These are phyloP conservation scores for Iris pallida DNA, from an alignment of 116 monocot species.

Conservation along the genomic window DNA sequence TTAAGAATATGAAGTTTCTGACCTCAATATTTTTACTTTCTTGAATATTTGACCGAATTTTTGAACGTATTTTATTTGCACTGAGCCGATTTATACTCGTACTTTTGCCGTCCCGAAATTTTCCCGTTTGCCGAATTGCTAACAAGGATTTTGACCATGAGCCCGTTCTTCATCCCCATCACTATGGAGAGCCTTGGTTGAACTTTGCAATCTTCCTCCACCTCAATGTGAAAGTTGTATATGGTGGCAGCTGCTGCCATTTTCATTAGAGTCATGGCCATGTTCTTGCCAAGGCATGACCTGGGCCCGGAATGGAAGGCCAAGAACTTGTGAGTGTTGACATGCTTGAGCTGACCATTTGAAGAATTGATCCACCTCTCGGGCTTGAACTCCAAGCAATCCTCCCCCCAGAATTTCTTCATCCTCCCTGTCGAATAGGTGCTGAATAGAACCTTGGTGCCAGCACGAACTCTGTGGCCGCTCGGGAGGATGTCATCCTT, in stretches of 20 bases:
- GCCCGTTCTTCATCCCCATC: slow-evolving; percentile 20
- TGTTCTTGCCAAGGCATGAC: slow-evolving; percentile 35
- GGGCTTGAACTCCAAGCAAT: slow-evolving; percentile 31
- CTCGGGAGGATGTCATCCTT: slow-evolving; percentile 12
- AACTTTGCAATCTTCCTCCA: slow-evolving; percentile 18
- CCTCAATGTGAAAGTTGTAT: slow-evolving; percentile 19
- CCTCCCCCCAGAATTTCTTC: slow-evolving; percentile 45
- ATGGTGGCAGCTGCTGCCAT: slow-evolving; percentile 26
- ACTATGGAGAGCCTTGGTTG: slow-evolving; percentile 21
- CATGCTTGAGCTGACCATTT: slow-evolving; percentile 13
- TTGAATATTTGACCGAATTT: too few relatives aligned
- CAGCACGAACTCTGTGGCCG: not conserved
- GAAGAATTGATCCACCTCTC: slow-evolving; percentile 1
- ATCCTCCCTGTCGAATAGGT: slow-evolving; percentile 20
- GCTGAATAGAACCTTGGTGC: slow-evolving; percentile 31
- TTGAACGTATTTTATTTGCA: too few relatives aligned
- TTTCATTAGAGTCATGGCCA: slow-evolving; percentile 35
- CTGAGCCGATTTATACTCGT: too few relatives aligned
- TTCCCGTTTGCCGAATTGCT: too few relatives aligned
- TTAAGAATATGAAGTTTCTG: too few relatives aligned
- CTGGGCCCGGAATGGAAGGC: slow-evolving; percentile 34
- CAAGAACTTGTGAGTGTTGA: slow-evolving; percentile 30
- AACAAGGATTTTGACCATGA: slow-evolving; percentile 19
- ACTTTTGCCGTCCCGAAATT: too few relatives aligned
- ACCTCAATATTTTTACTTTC: too few relatives aligned